Conservation (phyloP, 1,284 basidiomycete genomes). For the Ceratobasidium sp. region DNA sequence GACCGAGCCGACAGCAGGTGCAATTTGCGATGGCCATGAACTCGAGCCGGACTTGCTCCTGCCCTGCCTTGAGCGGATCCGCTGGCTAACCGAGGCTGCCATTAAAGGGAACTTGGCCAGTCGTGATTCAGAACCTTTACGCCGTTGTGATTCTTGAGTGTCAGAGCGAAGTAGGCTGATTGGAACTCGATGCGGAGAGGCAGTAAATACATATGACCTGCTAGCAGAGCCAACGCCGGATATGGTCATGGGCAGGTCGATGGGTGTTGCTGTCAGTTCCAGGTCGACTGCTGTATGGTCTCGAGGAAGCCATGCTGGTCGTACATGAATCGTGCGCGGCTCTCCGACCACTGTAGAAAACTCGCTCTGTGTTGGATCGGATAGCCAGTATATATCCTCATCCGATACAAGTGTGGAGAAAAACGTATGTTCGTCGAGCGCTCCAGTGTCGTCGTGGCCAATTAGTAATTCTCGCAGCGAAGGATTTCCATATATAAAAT, state of each 20-base stretch:
- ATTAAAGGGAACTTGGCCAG: too few relatives aligned
- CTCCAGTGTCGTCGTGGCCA: neutral
- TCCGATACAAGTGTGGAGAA: neutral
- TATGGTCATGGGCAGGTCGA: neutral
- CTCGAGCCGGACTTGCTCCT: neutral
- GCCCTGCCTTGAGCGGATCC: neutral
- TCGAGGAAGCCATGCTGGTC: neutral
- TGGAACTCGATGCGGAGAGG: neutral
- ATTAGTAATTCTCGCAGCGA: neutral
- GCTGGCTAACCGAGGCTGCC: neutral
- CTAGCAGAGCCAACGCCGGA: neutral
- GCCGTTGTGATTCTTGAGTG: neutral
- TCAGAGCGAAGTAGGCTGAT: neutral
- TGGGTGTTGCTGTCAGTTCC: neutral
- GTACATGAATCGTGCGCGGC: neutral
- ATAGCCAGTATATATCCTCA: neutral
- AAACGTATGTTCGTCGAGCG: neutral
- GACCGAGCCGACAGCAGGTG: too few relatives aligned
- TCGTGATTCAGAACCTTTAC: too few relatives aligned
- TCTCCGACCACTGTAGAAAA: neutral
- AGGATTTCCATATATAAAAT: conserved; percentile 3
- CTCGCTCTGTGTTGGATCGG: neutral
- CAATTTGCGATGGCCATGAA: neutral
- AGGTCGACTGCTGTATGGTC: neutral
- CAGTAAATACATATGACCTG: neutral